Evolutionary conservation across 306 rosid species (phyloP), one percentile per base, ranked within the genome.

Genomic region (Gynostemma pentaphyllum): DNA sequence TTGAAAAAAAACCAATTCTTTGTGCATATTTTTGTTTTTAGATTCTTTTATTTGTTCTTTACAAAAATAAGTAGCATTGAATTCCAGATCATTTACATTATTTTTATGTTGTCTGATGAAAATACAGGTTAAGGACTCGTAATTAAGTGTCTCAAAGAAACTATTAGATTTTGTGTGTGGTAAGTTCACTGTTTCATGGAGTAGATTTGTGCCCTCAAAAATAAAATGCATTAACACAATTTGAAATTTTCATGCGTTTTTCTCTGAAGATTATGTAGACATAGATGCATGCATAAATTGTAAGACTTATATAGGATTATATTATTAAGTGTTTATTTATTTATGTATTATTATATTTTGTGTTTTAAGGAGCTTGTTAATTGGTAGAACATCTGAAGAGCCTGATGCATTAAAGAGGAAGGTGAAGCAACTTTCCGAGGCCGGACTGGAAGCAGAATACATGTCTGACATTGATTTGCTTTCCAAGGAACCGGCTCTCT

Each of bases 391-490:
- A 55, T 40, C 30, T 16, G 85, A 75, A 28, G 89, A 91, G 57
- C 70, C 73, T 10, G 92, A 83, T 50, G 36, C 65, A 66, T 78
- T 91, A 22, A 82, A 79, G 63, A 68, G 45, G 67, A 86, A 82
- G 74, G 96, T 82, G 68, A 82, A 77, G 67, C 79, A 37, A 65
- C 72, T 85, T 23, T 69, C 75, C 60, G 87, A 70, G 42, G 82
- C 87, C 32, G 96, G 96, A 53, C 55, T 91, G 76, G 80, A 68
- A 72, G 88, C 89, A 2, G 89, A 81, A 77, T 87, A 78, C 69
- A 48, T 91, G 47, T 72, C 77, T 37, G 74, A 81, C 51, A 72
- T 39, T 70, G 97, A 87, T 78, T 77, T 91, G 77, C 57, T 66
- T 41, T 41, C 62, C 14, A 71, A 60, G 76, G 97, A 87, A 82